Conservation (phyloP, 2,329 filamentous ascomycete genomes). For the Emergomyces pasteurianus region DNA sequence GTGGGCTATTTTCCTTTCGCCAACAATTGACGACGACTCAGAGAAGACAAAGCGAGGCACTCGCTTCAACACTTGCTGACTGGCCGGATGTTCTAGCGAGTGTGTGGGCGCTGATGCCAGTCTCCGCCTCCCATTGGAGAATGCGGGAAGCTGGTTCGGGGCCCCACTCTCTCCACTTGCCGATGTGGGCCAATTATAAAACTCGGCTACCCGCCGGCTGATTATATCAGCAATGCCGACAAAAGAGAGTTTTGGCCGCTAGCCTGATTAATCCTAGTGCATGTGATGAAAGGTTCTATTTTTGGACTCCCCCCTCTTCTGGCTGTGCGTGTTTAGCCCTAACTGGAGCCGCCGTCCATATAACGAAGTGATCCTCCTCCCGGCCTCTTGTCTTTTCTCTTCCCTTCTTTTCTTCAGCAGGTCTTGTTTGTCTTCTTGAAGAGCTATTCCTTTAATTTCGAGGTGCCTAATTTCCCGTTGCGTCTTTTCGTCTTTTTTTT, state of each 20-base stretch:
- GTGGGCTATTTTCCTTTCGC: neutral
- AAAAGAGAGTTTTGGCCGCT: neutral
- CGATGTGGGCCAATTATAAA: constrained; percentile 3
- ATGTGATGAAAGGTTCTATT: constrained; percentile 1
- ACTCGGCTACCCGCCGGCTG: constrained; percentile 2
- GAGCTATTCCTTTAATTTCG: constrained; percentile 20
- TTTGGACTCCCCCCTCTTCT: constrained; percentile 3
- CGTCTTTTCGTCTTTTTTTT: constrained; percentile 33
- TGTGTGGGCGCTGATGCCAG: neutral
- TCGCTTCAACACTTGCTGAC: neutral
- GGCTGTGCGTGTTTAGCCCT: constrained; percentile 18
- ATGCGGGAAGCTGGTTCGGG: neutral
- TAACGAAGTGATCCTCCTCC: neutral
- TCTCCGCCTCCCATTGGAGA: neutral
- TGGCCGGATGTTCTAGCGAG: neutral
- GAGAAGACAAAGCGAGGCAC: neutral
- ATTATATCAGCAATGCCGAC: neutral
- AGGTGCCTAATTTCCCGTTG: constrained; percentile 7
- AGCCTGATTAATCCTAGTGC: neutral
- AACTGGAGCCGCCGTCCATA: neutral
- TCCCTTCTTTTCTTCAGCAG: constrained; percentile 47
- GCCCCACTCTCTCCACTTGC: neutral
- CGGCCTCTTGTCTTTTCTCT: constrained; percentile 11
- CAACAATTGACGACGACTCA: neutral
- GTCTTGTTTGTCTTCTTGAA: constrained; percentile 28